A percentile compares a stretch with the other conserved stretches of the same genome.
Conservation (phyloP, 2,329 filamentous ascomycete species). For the Orbilia ellipsospora region DNA sequence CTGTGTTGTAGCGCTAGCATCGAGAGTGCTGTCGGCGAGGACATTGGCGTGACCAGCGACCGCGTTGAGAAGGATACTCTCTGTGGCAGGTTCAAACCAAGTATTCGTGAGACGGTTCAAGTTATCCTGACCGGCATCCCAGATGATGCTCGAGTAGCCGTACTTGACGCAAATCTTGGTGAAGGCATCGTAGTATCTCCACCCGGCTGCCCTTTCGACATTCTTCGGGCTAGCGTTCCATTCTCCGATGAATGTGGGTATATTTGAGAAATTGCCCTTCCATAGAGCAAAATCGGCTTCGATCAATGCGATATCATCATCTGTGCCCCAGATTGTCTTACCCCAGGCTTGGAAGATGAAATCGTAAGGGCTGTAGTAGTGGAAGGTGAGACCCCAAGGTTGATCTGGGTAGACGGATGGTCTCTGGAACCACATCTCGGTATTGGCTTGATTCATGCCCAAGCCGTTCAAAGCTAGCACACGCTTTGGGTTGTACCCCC, state of each 20-base stretch:
- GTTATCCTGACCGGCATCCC: constrained; percentile 71
- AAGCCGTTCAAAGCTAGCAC: constrained; percentile 70
- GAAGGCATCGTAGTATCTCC: constrained; percentile 70
- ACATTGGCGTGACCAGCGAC: constrained; percentile 65
- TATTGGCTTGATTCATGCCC: constrained; percentile 67
- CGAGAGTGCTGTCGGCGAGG: constrained; percentile 68
- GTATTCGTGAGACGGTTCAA: constrained; percentile 66
- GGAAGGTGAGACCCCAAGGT: constrained; percentile 68
- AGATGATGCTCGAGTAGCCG: constrained; percentile 67
- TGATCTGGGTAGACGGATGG: constrained; percentile 66
- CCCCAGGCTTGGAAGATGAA: constrained; percentile 68
- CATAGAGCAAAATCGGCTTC: constrained; percentile 68
- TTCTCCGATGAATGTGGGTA: constrained; percentile 67
- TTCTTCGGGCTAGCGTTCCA: constrained; percentile 67
- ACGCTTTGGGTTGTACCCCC: constrained; percentile 69
- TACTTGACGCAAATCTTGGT: constrained; percentile 66
- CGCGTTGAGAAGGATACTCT: constrained; percentile 66
- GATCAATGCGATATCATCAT: constrained; percentile 67
- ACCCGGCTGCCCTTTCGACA: constrained; percentile 69
- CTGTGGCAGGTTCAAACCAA: constrained; percentile 67
- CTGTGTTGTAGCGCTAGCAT: constrained; percentile 65
- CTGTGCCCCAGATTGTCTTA: constrained; percentile 71
- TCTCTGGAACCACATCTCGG: constrained; percentile 68
- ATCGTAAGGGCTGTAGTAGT: constrained; percentile 71
- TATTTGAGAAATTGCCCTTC: constrained; percentile 66